Percentiles rank a stretch among this genome's conserved stretches.
These are phyloP conservation scores for Suillus discolor DNA, from an alignment of 768 basidiomycete genomes.

Conservation along the genomic window DNA sequence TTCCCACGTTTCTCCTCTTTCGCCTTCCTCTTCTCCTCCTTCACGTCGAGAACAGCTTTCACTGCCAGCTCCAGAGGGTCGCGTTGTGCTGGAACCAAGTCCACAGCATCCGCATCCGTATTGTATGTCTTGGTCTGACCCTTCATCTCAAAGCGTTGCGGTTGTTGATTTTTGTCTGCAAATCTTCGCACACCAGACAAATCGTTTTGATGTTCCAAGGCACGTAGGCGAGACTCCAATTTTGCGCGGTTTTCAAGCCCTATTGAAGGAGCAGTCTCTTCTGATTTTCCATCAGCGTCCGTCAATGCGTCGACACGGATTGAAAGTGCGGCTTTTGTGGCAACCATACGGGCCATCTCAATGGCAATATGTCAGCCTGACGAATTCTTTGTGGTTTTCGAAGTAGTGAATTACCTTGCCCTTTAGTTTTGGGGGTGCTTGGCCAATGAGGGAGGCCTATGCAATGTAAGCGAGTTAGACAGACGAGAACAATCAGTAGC, in stretches of 20 bases:
- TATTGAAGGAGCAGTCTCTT: conserved; percentile 77
- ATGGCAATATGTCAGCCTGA: neutral
- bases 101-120: conserved; percentile 77
- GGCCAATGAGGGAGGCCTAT: conserved; percentile 92
- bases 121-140: conserved; percentile 87
- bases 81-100: conserved; percentile 84
- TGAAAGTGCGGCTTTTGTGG: conserved; percentile 95
- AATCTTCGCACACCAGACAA: conserved; percentile 70
- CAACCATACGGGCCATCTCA: conserved; percentile 99
- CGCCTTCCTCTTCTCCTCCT: conserved; percentile 81
- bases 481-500: conserved; percentile 25
- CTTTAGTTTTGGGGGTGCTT: conserved; percentile 97
- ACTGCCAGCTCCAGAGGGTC: conserved; percentile 78
- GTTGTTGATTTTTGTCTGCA: conserved; percentile 63
- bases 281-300: conserved; percentile 89
- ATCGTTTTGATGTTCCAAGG: conserved; percentile 84
- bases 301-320: conserved; percentile 98
- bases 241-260: conserved; percentile 94
- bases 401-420: conserved; percentile 67
- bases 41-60: conserved; percentile 76
- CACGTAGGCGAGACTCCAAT: conserved; percentile 90
- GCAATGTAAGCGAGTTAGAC: conserved; percentile 9
- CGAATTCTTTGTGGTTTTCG: conserved; percentile 7
- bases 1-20: conserved; percentile 81
- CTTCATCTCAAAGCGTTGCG: conserved; percentile 78